Percentiles rank a stretch among this genome's conserved stretches.
Conservation (phyloP, 371 early-diverging fungal genomes). For the Mucor piriformis region DNA sequence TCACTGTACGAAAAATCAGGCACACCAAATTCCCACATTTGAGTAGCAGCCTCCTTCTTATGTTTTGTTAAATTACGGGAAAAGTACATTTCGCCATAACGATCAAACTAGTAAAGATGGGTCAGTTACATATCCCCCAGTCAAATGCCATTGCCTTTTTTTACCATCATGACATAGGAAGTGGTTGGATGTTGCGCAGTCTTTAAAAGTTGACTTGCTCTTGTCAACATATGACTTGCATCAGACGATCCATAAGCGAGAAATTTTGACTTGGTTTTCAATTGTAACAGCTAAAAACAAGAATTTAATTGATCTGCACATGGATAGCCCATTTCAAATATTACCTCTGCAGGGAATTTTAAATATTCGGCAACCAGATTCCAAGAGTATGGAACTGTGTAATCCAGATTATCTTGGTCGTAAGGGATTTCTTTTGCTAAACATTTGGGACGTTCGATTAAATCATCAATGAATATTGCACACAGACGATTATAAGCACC, state of each 20-base stretch:
- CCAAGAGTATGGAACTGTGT: neutral
- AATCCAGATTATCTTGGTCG: neutral
- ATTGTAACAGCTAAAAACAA: conserved; percentile 4
- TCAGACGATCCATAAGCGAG: conserved; percentile 17
- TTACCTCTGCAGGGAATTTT: conserved; percentile 18
- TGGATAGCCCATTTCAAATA: too few relatives aligned
- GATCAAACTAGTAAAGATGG: conserved; percentile 20
- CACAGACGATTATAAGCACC: neutral
- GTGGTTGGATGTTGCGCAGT: neutral
- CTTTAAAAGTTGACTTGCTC: neutral
- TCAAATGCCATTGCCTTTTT: neutral
- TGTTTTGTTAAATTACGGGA: conserved; percentile 11
- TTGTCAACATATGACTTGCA: neutral
- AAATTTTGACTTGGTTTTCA: neutral
- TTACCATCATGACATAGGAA: conserved; percentile 21
- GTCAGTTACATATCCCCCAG: neutral
- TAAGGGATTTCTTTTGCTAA: neutral
- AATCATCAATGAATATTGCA: conserved; percentile 6
- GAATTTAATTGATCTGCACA: neutral
- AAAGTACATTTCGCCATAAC: neutral
- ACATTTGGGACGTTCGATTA: neutral
- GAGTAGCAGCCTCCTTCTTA: conserved; percentile 19
- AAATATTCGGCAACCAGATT: neutral
- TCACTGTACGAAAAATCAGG: conserved; percentile 4
- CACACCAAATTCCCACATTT: conserved; percentile 29